phyloP scores from a whole-genome alignment of 108 stramenopile genomes.

The Epithemia pelagica region DNA sequence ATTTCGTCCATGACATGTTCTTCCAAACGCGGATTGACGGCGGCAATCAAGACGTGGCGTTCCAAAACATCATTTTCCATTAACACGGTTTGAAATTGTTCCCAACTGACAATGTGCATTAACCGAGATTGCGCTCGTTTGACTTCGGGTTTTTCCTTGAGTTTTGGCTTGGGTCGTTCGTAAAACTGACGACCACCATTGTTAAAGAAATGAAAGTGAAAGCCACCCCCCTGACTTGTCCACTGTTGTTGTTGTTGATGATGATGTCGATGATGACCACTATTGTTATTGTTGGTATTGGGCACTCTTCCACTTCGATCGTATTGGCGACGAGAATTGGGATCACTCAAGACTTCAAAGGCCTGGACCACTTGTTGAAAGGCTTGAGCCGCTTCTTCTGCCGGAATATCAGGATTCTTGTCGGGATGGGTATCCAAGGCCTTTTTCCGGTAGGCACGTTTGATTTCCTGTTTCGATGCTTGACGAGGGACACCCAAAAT shows the following conservation, averaged over 20 bases:
- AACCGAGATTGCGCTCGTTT: conserved; percentile 46
- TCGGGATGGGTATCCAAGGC: conserved; percentile 77
- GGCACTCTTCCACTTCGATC: conserved; percentile 38
- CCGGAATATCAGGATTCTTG: conserved; percentile 49
- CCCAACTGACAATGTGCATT: conserved; percentile 50
- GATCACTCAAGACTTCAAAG: conserved; percentile 54
- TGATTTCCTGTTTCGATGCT: conserved; percentile 68
- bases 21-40: conserved; percentile 39
- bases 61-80: conserved; percentile 35
- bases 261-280: not conserved
- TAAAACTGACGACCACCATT: conserved; percentile 8
- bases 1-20: conserved; percentile 44
- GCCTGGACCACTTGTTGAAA: conserved; percentile 62
- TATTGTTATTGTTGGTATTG: not conserved
- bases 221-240: conserved; percentile 9
- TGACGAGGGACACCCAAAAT: conserved; percentile 67
- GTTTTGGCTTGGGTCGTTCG: not conserved
- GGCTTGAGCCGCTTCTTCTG: conserved; percentile 45
- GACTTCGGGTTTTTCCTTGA: conserved; percentile 53
- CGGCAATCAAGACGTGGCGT: conserved; percentile 46
- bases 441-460: conserved; percentile 81
- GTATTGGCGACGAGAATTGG: conserved; percentile 25
- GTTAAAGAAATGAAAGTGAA: conserved; percentile 16
- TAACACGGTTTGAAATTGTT: conserved; percentile 56
- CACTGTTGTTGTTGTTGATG: conserved; percentile 4